These are phyloP conservation scores for Populus hybrid DNA, from an alignment of 441 rosid species.

Conservation along the genomic window DNA sequence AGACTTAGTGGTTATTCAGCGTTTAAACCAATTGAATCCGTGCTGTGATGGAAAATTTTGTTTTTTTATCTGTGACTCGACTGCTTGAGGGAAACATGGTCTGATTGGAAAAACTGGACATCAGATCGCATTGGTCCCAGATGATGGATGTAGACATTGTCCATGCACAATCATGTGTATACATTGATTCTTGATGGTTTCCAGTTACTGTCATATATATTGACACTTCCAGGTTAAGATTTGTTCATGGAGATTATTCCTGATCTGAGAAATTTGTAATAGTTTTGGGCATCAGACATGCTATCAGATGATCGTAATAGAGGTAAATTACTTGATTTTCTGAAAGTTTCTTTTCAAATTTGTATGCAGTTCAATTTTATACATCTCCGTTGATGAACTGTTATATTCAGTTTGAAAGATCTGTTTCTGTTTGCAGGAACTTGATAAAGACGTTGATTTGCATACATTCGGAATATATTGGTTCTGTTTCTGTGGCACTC, in stretches of 20 bases:
- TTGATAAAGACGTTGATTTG: constrained; percentile 49
- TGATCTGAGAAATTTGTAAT: constrained; percentile 71
- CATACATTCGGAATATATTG: constrained; percentile 58
- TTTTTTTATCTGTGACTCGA: constrained; percentile 63
- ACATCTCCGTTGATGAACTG: constrained; percentile 10
- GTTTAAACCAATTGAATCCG: constrained; percentile 94
- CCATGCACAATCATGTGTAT: constrained; percentile 78
- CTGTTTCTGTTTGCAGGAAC: constrained; percentile 53
- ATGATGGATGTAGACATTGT: constrained; percentile 97
- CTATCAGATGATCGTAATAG: constrained; percentile 86
- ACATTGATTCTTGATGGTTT: constrained; percentile 82
- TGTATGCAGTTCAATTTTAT: neutral
- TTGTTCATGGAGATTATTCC: constrained; percentile 84
- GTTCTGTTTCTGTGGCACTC: constrained; percentile 50
- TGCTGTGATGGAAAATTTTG: constrained; percentile 92
- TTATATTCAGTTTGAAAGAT: constrained; percentile 8
- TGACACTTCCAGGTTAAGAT: constrained; percentile 74
- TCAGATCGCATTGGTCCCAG: constrained; percentile 80
- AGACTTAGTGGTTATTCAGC: constrained; percentile 86
- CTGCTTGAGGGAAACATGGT: constrained; percentile 32
- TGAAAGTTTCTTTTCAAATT: constrained; percentile 5
- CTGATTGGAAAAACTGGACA: constrained; percentile 33
- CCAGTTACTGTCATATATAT: constrained; percentile 62
- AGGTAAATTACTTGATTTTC: constrained; percentile 45
- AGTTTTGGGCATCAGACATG: constrained; percentile 71